Evolutionary conservation across 352 stramenopile species (phyloP).

Genomic region (Elongisporangium anandrum): DNA sequence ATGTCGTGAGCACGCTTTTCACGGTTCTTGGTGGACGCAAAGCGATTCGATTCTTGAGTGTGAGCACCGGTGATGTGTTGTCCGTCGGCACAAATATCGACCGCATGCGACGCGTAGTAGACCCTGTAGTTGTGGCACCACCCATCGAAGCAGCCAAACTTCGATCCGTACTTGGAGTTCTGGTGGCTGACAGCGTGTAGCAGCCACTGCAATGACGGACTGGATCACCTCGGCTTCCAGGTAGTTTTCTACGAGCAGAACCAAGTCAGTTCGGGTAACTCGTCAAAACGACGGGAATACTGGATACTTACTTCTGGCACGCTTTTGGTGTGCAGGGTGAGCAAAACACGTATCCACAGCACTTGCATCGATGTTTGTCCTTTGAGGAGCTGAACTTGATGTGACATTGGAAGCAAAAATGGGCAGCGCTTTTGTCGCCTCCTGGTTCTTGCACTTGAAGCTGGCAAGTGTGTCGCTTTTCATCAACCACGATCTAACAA

Average conservation of each 20-base stretch:
- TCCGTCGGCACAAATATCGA: conserved; percentile 55
- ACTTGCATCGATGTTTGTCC: conserved; percentile 77
- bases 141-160: conserved; percentile 24
- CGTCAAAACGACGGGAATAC: neutral
- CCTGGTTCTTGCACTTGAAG: conserved; percentile 77
- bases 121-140: conserved; percentile 19
- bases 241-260: conserved; percentile 40
- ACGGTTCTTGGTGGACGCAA: conserved; percentile 67
- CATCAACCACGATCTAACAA: conserved; percentile 49
- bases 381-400: conserved; percentile 41
- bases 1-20: conserved; percentile 80
- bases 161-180: conserved; percentile 53
- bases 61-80: conserved; percentile 10
- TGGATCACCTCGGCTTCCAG: conserved; percentile 43
- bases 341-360: conserved; percentile 84
- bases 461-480: conserved; percentile 48
- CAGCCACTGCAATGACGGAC: conserved; percentile 74
- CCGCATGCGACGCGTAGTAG: conserved; percentile 42
- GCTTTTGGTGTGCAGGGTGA: conserved; percentile 67
- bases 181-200: conserved; percentile 71
- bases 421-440: conserved; percentile 64
- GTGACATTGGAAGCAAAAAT: conserved; percentile 80
- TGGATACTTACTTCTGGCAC: conserved; percentile 45
- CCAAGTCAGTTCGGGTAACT: too few species aligned
- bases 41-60: conserved; percentile 69